These are phyloP conservation scores for Chrysanthemum makinoi DNA, from an alignment of 129 eudicot genomes.

Conservation along the genomic window DNA sequence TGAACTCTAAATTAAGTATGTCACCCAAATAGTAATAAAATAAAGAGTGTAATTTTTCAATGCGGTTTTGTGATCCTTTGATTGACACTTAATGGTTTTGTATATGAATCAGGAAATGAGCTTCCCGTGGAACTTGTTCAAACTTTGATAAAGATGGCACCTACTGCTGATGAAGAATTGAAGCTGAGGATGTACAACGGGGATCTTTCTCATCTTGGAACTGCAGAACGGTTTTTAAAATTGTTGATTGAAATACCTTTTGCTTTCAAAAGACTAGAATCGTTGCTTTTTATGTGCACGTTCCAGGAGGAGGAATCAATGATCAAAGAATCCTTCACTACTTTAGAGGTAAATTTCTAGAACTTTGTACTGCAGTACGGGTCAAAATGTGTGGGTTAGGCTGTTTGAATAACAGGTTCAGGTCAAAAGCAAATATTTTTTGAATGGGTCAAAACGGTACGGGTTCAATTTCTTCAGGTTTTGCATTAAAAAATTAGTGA, in stretches of 20 bases:
- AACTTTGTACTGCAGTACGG: background rate
- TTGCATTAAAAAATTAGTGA: background rate
- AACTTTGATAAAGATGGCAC: constrained; percentile 85
- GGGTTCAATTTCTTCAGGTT: background rate
- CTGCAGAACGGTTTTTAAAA: constrained; percentile 94
- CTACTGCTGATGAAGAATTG: constrained; percentile 90
- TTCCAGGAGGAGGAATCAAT: constrained; percentile 70
- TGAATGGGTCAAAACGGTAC: background rate
- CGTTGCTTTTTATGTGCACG: constrained; percentile 80
- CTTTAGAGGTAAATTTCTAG: constrained; percentile 61
- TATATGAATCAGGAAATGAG: constrained; percentile 68
- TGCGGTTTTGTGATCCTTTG: too few species aligned
- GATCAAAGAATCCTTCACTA: constrained; percentile 63
- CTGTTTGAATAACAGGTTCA: too few species aligned
- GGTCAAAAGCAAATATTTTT: too few species aligned
- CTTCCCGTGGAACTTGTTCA: constrained; percentile 87
- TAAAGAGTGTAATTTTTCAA: too few species aligned
- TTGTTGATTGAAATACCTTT: constrained; percentile 78
- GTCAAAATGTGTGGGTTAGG: too few species aligned
- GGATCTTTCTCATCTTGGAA: constrained; percentile 73
- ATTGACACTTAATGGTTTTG: background rate
- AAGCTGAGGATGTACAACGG: constrained; percentile 77
- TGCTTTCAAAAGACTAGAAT: constrained; percentile 85
- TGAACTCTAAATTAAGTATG: too few species aligned
- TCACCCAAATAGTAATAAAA: too few species aligned